phyloP scores from a whole-genome alignment of 1,284 basidiomycete genomes.

The Albatrellus sp. region DNA sequence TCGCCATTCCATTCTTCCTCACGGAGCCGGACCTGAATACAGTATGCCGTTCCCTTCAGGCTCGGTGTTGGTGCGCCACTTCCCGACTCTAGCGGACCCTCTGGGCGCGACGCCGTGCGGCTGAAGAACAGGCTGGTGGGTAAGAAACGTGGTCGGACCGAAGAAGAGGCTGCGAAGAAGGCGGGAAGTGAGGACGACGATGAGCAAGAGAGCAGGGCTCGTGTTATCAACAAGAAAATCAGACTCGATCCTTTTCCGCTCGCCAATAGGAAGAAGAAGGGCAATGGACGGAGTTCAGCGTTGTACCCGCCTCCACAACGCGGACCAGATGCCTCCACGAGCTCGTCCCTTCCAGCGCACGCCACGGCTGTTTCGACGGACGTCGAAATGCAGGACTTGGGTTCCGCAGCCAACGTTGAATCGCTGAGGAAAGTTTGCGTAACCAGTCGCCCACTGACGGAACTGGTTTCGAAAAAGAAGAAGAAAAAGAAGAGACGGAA shows the following conservation, averaged over 20 bases:
- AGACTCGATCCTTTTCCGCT: slow-evolving; percentile 41
- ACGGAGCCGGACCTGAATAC: slow-evolving; percentile 4
- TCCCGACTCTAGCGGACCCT: slow-evolving; percentile 30
- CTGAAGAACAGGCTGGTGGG: slow-evolving; percentile 44
- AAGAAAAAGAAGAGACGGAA: slow-evolving; percentile 12
- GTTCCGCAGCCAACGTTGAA: too few species aligned
- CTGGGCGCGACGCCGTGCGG: slow-evolving; percentile 32
- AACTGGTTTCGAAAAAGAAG: slow-evolving; percentile 6
- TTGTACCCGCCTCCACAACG: too few species aligned
- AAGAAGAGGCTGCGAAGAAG: slow-evolving; percentile 19
- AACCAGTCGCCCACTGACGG: neutral
- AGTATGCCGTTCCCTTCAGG: slow-evolving; percentile 20
- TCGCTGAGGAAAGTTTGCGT: too few species aligned
- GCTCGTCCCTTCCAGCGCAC: too few species aligned
- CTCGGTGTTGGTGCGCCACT: slow-evolving; percentile 58
- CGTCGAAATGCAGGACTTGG: too few species aligned
- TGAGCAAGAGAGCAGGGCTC: slow-evolving; percentile 44
- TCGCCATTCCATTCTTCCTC: neutral
- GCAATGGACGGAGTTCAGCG: slow-evolving; percentile 7
- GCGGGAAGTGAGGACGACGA: slow-evolving; percentile 21
- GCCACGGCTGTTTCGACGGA: too few species aligned
- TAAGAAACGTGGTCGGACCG: slow-evolving; percentile 33
- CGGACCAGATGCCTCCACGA: too few species aligned
- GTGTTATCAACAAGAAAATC: slow-evolving; percentile 43
- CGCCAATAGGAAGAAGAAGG: slow-evolving; percentile 20